Conservation (phyloP, 2,329 filamentous ascomycete genomes). For the Talaromyces sp. region DNA sequence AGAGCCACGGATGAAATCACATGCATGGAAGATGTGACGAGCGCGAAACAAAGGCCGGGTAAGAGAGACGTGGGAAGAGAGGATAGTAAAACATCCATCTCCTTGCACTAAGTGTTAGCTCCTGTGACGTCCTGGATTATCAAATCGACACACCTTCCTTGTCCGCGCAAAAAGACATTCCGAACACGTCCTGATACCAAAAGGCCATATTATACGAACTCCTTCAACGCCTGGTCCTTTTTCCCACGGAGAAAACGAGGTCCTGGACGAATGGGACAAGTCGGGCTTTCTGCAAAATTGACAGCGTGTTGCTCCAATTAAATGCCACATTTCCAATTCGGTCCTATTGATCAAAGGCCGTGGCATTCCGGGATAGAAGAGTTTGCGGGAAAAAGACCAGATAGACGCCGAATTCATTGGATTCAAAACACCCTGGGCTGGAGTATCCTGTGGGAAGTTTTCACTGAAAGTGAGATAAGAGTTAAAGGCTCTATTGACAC, state of each 20-base stretch:
- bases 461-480: constrained; percentile 51
- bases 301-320: constrained; percentile 60
- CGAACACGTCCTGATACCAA: constrained; percentile 62
- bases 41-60: constrained; percentile 64
- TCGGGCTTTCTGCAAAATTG: constrained; percentile 58
- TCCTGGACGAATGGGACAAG: constrained; percentile 13
- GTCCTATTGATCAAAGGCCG: constrained; percentile 59
- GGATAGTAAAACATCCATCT: constrained; percentile 64
- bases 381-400: constrained; percentile 65
- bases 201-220: constrained; percentile 65
- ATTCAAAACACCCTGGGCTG: constrained; percentile 19
- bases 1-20: constrained; percentile 55
- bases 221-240: constrained; percentile 58
- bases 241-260: constrained; percentile 46
- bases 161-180: constrained; percentile 57
- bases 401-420: constrained; percentile 58
- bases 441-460: constrained; percentile 22
- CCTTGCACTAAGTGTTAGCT: constrained; percentile 43
- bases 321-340: constrained; percentile 72
- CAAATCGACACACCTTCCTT: constrained; percentile 55
- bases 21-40: constrained; percentile 58
- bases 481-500: constrained; percentile 64
- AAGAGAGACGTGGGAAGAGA: constrained; percentile 57
- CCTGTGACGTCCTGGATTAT: constrained; percentile 7
- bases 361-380: constrained; percentile 63